Base-by-base conservation (phyloP, 495 filamentous ascomycete genomes). In the Pseudomonodictys pantanalensis region DNA sequence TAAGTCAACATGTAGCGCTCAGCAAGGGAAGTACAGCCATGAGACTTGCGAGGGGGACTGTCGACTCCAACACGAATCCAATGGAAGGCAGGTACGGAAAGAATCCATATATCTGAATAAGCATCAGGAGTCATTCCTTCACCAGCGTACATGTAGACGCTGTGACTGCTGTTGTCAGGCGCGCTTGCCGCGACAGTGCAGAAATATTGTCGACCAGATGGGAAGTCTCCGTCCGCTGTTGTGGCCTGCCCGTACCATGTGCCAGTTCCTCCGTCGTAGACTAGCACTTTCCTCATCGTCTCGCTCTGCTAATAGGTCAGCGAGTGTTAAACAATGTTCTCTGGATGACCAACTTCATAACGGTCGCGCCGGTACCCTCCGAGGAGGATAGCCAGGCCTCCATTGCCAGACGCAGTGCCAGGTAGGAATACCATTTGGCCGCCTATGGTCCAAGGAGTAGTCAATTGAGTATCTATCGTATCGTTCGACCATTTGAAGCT, bases 81-180 rank as follows among this genome's bases (percentile, higher is more conserved):
- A 30, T 24, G 55, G 45, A 58, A 58, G 6, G 55, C 49, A 35
- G 55, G 55, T 2, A 58, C 22, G 9, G 44, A 49, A 18, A 58
- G 55, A 9, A 58, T 50, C 55, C 55, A 50, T 28, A 58, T 35
- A 18, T 58, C 55, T 5, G 43, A 35, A 23, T 12, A 51, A 2
- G 43, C 28, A 7, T 25, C 32, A 2, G 8, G 7, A 7, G 9
- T 38, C 3, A 4, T 18, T 3, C 23, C 46, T 7, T 48, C 55
- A 11, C 55, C 55, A 18, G 10, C 55, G 24, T 58, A 58, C 6
- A 58, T 26, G 24, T 17, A 58, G 44, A 58, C 38, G 26, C 41
- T 58, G 45, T 58, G 55, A 28, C 44, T 49, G 44, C 28, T 38
- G 24, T 49, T 50, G 44, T 58, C 55, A 4, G 55, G 45, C 15